Evolutionary conservation across 768 basidiomycete species (phyloP).

Genomic region (Leccinum barrowsii): DNA sequence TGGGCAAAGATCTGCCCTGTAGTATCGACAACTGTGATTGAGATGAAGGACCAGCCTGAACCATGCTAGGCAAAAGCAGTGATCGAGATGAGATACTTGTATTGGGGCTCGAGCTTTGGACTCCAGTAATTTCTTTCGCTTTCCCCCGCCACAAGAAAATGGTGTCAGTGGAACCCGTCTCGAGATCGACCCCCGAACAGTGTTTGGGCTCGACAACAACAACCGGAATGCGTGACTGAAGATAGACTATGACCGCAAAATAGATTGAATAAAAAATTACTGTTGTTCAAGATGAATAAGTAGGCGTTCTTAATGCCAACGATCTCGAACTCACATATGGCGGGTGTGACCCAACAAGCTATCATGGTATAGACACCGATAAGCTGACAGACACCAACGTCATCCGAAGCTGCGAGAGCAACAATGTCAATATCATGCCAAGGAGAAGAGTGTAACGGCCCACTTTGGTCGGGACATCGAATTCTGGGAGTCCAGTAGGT

Average conservation of each 20-base stretch:
- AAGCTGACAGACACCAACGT: slow-evolving; percentile 44
- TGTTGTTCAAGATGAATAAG: slow-evolving; percentile 20
- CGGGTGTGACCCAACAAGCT: slow-evolving; percentile 52
- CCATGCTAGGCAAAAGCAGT: slow-evolving; percentile 8
- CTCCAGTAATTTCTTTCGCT: neutral
- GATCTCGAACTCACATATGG: slow-evolving; percentile 39
- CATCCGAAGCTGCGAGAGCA: slow-evolving; percentile 33
- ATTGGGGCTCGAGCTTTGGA: neutral
- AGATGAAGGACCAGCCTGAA: slow-evolving; percentile 5
- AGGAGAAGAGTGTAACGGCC: slow-evolving; percentile 1
- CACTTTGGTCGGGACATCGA: slow-evolving; percentile 43
- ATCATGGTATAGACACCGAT: slow-evolving; percentile 47
- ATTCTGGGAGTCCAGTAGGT: slow-evolving; percentile 41
- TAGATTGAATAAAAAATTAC: slow-evolving; percentile 44
- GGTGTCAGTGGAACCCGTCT: slow-evolving; percentile 13
- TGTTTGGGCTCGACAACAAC: slow-evolving; percentile 14
- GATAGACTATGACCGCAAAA: slow-evolving; percentile 37
- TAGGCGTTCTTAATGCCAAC: neutral
- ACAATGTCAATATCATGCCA: neutral
- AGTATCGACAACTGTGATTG: neutral
- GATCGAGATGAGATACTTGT: neutral
- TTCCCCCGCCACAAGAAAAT: slow-evolving; percentile 5
- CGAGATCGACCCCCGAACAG: slow-evolving; percentile 13
- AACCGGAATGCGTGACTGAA: slow-evolving; percentile 29
- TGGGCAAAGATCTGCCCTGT: slow-evolving; percentile 1